These are phyloP conservation scores for Stachybotrys echinatus DNA, from an alignment of 2,329 filamentous ascomycete genomes.

Conservation along the genomic window DNA sequence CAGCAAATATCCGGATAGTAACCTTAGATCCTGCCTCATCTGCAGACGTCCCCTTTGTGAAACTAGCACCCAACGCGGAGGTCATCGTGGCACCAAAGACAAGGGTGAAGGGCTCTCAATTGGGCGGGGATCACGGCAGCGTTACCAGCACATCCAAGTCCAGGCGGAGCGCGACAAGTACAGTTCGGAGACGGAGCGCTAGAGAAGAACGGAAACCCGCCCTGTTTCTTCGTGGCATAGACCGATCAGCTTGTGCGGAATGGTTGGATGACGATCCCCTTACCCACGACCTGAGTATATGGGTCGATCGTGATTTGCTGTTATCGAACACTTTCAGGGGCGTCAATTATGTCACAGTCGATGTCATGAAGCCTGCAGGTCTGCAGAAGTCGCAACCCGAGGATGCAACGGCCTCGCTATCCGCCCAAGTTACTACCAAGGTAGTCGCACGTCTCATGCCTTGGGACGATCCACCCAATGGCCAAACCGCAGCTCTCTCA, in stretches of 20 bases:
- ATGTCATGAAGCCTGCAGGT: constrained; percentile 78
- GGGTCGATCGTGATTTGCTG: constrained; percentile 78
- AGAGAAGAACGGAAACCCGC: constrained; percentile 63
- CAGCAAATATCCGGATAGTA: constrained; percentile 82
- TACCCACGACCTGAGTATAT: constrained; percentile 62
- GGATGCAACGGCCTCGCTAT: constrained; percentile 54
- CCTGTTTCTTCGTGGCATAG: constrained; percentile 76
- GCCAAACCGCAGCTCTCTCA: constrained; percentile 74
- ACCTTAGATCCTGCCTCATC: constrained; percentile 73
- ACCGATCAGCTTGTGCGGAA: constrained; percentile 61
- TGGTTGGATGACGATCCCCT: constrained; percentile 71
- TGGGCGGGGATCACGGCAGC: constrained; percentile 70
- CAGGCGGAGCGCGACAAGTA: constrained; percentile 73
- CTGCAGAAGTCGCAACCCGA: constrained; percentile 67
- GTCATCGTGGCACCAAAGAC: constrained; percentile 96
- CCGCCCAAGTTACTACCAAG: constrained; percentile 39
- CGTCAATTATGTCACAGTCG: constrained; percentile 72
- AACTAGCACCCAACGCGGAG: constrained; percentile 89
- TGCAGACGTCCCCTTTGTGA: constrained; percentile 71
- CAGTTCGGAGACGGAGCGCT: constrained; percentile 47
- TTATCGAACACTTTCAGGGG: constrained; percentile 68
- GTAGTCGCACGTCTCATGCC: constrained; percentile 69
- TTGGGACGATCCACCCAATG: constrained; percentile 86
- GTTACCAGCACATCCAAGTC: constrained; percentile 74
- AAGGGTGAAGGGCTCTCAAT: constrained; percentile 62